Percentiles rank a stretch among this genome's conserved stretches.
phyloP scores from a whole-genome alignment of 1,284 basidiomycete genomes.

The Lignosus rhinocerotis region DNA sequence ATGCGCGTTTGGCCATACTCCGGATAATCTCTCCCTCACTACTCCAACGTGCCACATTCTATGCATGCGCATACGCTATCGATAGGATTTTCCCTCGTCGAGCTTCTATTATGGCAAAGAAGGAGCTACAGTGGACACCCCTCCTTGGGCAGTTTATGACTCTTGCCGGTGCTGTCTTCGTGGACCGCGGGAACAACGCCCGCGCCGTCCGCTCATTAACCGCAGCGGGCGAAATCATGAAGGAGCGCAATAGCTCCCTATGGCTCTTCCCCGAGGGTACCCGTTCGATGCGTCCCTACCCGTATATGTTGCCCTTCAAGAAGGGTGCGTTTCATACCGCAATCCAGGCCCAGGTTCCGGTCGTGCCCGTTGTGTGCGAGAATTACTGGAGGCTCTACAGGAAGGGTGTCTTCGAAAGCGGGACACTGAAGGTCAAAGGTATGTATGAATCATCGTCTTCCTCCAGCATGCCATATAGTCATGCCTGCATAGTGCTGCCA shows the following conservation, averaged over 20 bases:
- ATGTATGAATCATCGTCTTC: slow-evolving; percentile 29
- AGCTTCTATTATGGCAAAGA: slow-evolving; percentile 93
- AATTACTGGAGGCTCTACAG: slow-evolving; percentile 91
- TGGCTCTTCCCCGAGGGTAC: slow-evolving; percentile 97
- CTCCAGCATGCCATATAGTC: slow-evolving; percentile 3
- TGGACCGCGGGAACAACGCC: slow-evolving; percentile 85
- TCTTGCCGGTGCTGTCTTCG: slow-evolving; percentile 90
- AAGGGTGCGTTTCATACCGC: slow-evolving; percentile 99
- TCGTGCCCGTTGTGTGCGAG: slow-evolving; percentile 91
- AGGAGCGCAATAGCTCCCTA: slow-evolving; percentile 69
- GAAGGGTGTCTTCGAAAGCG: slow-evolving; percentile 76
- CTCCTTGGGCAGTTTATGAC: slow-evolving; percentile 91
- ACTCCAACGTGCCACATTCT: neutral
- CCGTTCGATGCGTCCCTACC: slow-evolving; percentile 67
- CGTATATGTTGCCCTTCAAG: slow-evolving; percentile 87
- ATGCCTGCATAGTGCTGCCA: slow-evolving; percentile 60
- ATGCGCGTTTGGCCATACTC: neutral
- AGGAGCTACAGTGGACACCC: slow-evolving; percentile 85
- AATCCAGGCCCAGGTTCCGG: slow-evolving; percentile 84
- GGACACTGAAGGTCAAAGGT: slow-evolving; percentile 84
- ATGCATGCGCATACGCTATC: slow-evolving; percentile 2
- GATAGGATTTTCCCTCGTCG: slow-evolving; percentile 80
- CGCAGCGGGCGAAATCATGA: slow-evolving; percentile 84
- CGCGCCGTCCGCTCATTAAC: slow-evolving; percentile 78
- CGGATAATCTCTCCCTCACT: neutral